Evolutionary conservation across 805 yeast species (phyloP).

Genomic region (Cephaloascus albidus): DNA sequence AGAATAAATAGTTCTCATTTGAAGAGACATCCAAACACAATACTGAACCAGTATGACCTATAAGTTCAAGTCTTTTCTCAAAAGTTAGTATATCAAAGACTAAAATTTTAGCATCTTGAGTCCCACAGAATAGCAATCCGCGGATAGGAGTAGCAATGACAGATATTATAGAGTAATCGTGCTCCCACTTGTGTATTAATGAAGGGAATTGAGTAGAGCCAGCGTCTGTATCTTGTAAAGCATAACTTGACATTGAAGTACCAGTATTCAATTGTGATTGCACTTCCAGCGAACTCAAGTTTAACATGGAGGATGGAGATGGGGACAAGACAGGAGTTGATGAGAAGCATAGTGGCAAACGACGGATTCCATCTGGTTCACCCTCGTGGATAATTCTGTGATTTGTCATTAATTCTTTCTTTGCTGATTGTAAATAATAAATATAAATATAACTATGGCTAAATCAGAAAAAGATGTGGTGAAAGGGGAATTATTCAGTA

Average conservation of each 20-base stretch:
- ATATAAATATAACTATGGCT: too few species aligned
- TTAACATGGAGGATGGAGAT: neutral
- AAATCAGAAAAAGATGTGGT: too few species aligned
- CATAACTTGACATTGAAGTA: neutral
- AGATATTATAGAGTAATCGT: slow-evolving; percentile 64
- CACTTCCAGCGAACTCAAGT: neutral
- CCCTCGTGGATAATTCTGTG: neutral
- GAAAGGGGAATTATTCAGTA: too few species aligned
- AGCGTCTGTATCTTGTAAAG: neutral
- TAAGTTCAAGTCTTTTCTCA: slow-evolving; percentile 40
- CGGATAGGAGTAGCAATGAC: slow-evolving; percentile 51
- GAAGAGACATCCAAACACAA: slow-evolving; percentile 52
- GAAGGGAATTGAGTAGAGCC: slow-evolving; percentile 8
- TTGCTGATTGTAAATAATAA: too few species aligned
- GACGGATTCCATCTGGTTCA: neutral
- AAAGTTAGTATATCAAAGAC: slow-evolving; percentile 62
- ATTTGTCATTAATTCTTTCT: neutral
- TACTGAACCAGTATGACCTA: slow-evolving; percentile 69
- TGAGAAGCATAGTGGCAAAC: neutral
- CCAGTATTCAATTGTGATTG: too few species aligned
- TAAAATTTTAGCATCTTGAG: slow-evolving; percentile 74
- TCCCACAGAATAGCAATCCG: slow-evolving; percentile 73
- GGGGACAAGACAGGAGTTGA: neutral
- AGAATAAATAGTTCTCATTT: slow-evolving; percentile 53
- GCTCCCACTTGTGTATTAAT: slow-evolving; percentile 69